Evolutionary conservation across 129 eudicot species (phyloP).

Genomic region (Flaveria sonorensis): DNA sequence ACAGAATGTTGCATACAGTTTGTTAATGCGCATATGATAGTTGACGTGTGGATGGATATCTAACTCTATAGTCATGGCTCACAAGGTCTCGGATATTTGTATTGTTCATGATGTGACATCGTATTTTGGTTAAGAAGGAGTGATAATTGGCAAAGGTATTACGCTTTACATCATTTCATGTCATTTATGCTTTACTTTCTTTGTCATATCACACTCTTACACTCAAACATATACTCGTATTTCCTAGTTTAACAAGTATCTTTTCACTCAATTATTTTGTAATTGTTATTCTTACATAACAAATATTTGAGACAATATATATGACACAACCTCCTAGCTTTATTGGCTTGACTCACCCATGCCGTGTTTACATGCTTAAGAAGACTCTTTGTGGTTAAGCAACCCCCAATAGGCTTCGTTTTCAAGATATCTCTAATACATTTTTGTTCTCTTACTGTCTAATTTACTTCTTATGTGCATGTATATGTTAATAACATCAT

Average conservation of each 20-base stretch:
- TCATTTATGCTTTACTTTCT: not conserved
- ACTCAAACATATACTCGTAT: not conserved
- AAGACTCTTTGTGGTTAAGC: no score
- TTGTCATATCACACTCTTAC: not conserved
- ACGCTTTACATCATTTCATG: not conserved
- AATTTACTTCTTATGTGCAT: no score
- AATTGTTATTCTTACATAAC: not conserved
- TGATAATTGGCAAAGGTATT: not conserved
- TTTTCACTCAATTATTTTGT: not conserved
- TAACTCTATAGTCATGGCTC: not conserved
- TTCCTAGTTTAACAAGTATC: not conserved
- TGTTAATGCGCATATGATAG: not conserved
- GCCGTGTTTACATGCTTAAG: no score
- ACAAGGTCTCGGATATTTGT: not conserved
- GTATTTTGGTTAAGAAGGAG: not conserved
- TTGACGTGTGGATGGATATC: not conserved
- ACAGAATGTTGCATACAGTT: not conserved
- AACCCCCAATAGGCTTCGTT: no score
- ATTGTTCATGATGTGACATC: not conserved
- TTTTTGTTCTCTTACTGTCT: no score
- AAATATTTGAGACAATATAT: no score
- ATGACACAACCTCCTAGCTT: no score
- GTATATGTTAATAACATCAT: no score
- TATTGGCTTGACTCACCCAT: no score
- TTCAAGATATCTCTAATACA: no score